These are phyloP conservation scores for Geranium rotundifolium DNA, from an alignment of 345 rosid species.

Conservation along the genomic window DNA sequence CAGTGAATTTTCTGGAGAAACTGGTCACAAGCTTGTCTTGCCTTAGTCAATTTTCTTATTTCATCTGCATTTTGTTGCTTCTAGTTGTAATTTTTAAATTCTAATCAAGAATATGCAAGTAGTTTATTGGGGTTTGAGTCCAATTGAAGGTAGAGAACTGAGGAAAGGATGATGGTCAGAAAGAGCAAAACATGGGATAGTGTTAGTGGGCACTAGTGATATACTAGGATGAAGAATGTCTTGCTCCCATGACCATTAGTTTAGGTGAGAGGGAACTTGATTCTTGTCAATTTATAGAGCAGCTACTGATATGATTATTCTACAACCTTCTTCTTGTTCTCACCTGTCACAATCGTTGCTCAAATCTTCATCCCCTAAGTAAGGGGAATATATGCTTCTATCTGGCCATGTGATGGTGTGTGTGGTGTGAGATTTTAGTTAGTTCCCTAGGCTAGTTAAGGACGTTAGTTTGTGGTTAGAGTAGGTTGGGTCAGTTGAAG, in stretches of 20 bases:
- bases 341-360: background rate
- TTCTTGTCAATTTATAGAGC: background rate
- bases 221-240: background rate
- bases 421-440: background rate
- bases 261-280: background rate
- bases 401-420: background rate
- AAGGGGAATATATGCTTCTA: background rate
- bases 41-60: background rate
- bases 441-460: background rate
- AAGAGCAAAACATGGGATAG: no score
- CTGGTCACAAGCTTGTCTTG: background rate
- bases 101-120: no score
- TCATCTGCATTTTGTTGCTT: background rate
- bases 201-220: background rate
- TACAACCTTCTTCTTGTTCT: background rate
- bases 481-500: background rate
- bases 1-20: background rate
- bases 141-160: no score
- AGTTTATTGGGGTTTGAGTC: background rate
- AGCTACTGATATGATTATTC: background rate
- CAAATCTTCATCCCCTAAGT: background rate
- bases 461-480: no score
- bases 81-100: no score
- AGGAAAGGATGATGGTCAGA: no score
- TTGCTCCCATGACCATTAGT: background rate